Conservation (phyloP, 2,329 filamentous ascomycete species). For the Gnomoniopsis sp. region DNA sequence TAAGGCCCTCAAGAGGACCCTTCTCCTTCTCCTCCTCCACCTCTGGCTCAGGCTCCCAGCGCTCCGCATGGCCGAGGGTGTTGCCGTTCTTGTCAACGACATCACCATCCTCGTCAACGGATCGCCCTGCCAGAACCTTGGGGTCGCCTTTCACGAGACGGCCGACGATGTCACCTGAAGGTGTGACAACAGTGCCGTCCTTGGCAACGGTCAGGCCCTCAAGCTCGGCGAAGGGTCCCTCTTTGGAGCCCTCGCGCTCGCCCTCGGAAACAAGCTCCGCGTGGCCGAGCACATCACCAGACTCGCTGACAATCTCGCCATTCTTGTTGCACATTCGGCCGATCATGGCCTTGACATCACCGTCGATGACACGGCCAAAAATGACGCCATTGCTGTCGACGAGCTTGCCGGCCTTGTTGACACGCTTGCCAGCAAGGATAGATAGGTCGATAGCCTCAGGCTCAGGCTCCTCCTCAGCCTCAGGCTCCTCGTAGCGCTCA, state of each 20-base stretch:
- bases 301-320: constrained; percentile 69
- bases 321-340: constrained; percentile 70
- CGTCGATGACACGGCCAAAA: constrained; percentile 65
- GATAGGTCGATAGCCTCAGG: constrained; percentile 56
- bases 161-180: constrained; percentile 68
- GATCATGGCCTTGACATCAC: constrained; percentile 58
- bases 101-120: constrained; percentile 79
- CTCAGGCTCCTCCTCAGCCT: constrained; percentile 45
- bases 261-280: constrained; percentile 66
- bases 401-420: constrained; percentile 67
- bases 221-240: constrained; percentile 67
- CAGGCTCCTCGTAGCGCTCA: constrained; percentile 61
- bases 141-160: constrained; percentile 67
- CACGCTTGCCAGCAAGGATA: constrained; percentile 63
- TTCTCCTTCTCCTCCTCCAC: constrained; percentile 49
- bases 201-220: constrained; percentile 63
- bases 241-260: constrained; percentile 59
- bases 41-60: constrained; percentile 47
- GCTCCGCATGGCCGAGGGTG: constrained; percentile 53
- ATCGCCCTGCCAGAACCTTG: constrained; percentile 68
- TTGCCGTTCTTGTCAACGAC: constrained; percentile 74
- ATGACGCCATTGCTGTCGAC: constrained; percentile 53
- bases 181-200: constrained; percentile 65
- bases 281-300: constrained; percentile 66
- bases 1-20: constrained; percentile 50